Percentiles rank a stretch among this genome's conserved stretches.
Evolutionary conservation across 176 grass and related monocot genomes (phyloP).

Genomic region (Juncus inflexus): DNA sequence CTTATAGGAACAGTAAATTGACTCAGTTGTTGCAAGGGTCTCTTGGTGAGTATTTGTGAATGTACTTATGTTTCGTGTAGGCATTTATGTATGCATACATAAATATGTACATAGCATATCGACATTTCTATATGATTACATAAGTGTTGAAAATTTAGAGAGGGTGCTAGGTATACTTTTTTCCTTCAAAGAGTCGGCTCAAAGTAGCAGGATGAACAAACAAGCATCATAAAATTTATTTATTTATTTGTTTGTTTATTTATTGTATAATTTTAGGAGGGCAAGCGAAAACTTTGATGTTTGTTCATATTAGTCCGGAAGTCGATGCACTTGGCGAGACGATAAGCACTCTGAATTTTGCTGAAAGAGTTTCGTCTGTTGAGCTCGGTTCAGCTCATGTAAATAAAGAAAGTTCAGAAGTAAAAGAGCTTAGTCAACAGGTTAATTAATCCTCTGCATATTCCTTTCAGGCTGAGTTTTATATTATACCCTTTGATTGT

Average conservation of each 20-base stretch:
- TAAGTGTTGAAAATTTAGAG: no score
- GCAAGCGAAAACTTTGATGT: constrained; percentile 84
- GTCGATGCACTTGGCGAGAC: constrained; percentile 49
- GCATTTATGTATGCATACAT: no score
- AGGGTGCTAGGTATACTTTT: no score
- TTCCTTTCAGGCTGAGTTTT: no score
- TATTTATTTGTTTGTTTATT: not conserved
- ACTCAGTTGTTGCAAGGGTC: constrained; percentile 81
- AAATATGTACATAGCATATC: no score
- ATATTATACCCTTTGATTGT: no score
- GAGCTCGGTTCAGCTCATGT: constrained; percentile 58
- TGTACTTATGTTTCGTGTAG: not conserved
- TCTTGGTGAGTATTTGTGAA: constrained; percentile 44
- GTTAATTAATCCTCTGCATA: constrained; percentile 18
- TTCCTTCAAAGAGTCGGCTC: no score
- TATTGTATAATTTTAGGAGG: constrained; percentile 43
- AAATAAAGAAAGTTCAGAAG: constrained; percentile 73
- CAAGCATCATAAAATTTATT: no score
- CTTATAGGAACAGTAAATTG: constrained; percentile 89
- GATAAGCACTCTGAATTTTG: constrained; percentile 82
- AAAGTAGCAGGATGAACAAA: no score
- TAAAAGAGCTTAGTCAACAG: constrained; percentile 61
- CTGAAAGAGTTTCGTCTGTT: constrained; percentile 74
- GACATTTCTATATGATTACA: no score
- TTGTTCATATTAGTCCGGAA: constrained; percentile 73